Conservation (phyloP, 2,329 filamentous ascomycete species). For the Chalaropsis thielavioides region DNA sequence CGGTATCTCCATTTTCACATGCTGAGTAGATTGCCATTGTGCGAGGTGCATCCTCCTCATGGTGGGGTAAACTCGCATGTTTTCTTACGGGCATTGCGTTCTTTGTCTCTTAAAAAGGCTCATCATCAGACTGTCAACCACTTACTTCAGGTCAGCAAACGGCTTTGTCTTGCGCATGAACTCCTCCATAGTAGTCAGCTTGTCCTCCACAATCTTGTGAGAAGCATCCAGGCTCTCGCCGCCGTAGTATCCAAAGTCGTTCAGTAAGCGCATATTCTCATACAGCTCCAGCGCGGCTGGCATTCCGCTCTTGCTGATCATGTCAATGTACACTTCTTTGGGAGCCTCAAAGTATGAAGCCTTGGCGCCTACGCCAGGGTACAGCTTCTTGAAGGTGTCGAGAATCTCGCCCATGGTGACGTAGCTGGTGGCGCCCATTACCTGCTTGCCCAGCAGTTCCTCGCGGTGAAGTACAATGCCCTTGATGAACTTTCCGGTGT, state of each 20-base stretch:
- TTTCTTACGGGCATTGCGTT: not conserved
- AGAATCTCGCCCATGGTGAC: constrained; percentile 24
- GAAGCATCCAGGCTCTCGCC: constrained; percentile 25
- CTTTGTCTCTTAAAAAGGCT: not conserved
- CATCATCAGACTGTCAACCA: not conserved
- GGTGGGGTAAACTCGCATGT: not conserved
- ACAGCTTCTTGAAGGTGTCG: constrained; percentile 23
- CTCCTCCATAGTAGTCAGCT: constrained; percentile 28
- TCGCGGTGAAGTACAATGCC: constrained; percentile 22
- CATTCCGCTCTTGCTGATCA: constrained; percentile 21
- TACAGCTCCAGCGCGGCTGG: constrained; percentile 26
- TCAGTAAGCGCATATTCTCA: constrained; percentile 31
- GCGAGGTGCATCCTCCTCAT: not conserved
- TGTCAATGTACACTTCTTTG: constrained; percentile 26
- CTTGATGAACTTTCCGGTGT: constrained; percentile 30
- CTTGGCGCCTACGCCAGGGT: constrained; percentile 26
- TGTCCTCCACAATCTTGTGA: constrained; percentile 24
- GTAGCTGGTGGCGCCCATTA: constrained; percentile 28
- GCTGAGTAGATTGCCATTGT: not conserved
- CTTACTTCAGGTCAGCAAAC: constrained; percentile 13
- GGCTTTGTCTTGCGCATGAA: constrained; percentile 22
- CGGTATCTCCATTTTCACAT: constrained; percentile 4
- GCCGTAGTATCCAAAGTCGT: constrained; percentile 30
- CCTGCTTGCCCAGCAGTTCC: constrained; percentile 23
- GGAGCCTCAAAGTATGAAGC: constrained; percentile 24